Evolutionary conservation across 2,329 filamentous ascomycete genomes (phyloP).

Genomic region (Phialophora expanda): DNA sequence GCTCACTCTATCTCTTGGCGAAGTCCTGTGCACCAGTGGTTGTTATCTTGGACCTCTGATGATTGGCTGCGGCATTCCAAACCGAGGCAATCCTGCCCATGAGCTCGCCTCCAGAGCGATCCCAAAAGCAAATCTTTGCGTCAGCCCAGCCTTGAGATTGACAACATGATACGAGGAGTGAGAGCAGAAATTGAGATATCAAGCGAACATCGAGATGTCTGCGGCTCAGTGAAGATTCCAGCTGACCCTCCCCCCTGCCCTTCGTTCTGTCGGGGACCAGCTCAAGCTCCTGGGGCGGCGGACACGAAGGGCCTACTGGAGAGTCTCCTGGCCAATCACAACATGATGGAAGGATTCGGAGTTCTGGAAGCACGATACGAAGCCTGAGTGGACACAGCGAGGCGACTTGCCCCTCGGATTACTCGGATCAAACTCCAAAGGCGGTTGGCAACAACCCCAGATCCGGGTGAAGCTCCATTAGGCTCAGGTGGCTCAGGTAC

Average conservation of each 20-base stretch:
- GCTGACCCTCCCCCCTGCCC: too few species aligned
- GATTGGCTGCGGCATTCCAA: not conserved
- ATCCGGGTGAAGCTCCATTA: not conserved
- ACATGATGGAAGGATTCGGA: not conserved
- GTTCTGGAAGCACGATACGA: slow-evolving; percentile 1
- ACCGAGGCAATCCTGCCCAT: not conserved
- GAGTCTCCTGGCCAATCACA: not conserved
- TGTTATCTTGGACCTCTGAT: not conserved
- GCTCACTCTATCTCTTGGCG: not conserved
- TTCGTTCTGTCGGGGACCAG: not conserved
- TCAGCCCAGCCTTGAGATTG: not conserved
- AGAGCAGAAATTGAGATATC: not conserved
- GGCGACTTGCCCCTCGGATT: not conserved
- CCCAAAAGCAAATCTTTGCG: not conserved
- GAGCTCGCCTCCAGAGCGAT: not conserved
- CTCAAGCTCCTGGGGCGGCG: not conserved
- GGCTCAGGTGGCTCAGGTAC: not conserved
- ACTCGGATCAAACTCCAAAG: not conserved
- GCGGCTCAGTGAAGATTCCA: not conserved
- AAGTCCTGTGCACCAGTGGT: not conserved
- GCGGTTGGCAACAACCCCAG: not conserved
- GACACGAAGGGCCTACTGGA: not conserved
- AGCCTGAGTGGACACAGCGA: not conserved
- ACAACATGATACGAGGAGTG: not conserved
- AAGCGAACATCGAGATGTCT: not conserved